Percentiles rank a stretch among this genome's conserved stretches.
Conservation (phyloP, 2,329 filamentous ascomycete species). For the Coniochaeta prunicola region DNA sequence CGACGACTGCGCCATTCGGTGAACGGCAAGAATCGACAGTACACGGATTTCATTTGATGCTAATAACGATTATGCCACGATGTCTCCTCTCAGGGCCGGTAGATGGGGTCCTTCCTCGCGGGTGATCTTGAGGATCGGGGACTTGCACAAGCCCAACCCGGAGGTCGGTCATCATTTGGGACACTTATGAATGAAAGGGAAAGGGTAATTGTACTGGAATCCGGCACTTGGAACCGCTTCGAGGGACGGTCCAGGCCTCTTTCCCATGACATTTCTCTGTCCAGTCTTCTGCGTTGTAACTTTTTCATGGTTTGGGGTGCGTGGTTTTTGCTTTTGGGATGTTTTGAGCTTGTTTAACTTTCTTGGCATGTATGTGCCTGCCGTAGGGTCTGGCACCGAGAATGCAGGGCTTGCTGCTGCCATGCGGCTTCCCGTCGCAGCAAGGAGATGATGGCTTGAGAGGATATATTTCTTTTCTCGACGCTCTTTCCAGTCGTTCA, state of each 20-base stretch:
- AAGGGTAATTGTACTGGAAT: not conserved
- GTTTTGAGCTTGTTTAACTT: not conserved
- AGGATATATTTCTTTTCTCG: not conserved
- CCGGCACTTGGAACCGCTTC: not conserved
- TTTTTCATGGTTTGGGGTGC: not conserved
- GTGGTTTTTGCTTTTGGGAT: not conserved
- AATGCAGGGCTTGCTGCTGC: not conserved
- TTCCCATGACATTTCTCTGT: not conserved
- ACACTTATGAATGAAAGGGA: not conserved
- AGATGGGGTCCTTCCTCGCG: not conserved
- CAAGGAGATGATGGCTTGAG: not conserved
- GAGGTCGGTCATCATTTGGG: not conserved
- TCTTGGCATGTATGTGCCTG: not conserved
- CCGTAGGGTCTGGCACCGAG: not conserved
- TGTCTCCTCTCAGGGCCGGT: conserved; percentile 1
- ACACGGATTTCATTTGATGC: conserved; percentile 1
- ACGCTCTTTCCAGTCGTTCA: not conserved
- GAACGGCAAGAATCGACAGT: not conserved
- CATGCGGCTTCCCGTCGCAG: not conserved
- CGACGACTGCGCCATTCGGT: not conserved
- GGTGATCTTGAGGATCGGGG: not conserved
- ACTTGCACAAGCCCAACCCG: not conserved
- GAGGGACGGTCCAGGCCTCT: not conserved
- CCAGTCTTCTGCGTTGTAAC: not conserved
- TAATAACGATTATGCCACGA: conserved; percentile 3